A percentile compares a stretch with the other conserved stretches of the same genome.
These are phyloP conservation scores for Coemansia sp. DNA, from an alignment of 192 early-diverging fungal species.

Conservation along the genomic window DNA sequence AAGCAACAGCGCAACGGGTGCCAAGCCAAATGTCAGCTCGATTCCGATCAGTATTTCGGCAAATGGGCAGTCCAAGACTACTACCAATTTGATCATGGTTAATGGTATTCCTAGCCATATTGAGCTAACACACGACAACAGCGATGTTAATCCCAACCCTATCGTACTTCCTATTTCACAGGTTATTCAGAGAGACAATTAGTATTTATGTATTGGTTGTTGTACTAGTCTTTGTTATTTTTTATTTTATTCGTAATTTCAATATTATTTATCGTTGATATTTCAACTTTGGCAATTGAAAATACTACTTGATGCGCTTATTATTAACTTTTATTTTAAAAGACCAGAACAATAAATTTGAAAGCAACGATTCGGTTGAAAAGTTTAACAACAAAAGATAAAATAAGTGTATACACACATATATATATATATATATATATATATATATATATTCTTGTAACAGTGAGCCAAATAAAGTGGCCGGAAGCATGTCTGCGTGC, in stretches of 20 bases:
- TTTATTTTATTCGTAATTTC: neutral
- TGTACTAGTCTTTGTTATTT: neutral
- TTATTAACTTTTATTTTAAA: too few relatives aligned
- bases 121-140: slow-evolving; percentile 34
- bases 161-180: slow-evolving; percentile 42
- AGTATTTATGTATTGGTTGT: neutral
- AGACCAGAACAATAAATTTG: too few relatives aligned
- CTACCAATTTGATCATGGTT: slow-evolving; percentile 34
- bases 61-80: slow-evolving; percentile 15
- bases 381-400: too few relatives aligned
- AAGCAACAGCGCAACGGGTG: neutral
- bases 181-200: slow-evolving; percentile 12
- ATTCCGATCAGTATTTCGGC: neutral
- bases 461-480: too few relatives aligned
- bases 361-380: too few relatives aligned
- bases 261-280: neutral
- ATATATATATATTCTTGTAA: too few relatives aligned
- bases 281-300: too few relatives aligned
- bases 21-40: neutral
- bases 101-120: slow-evolving; percentile 37
- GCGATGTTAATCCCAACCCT: slow-evolving; percentile 27
- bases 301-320: too few relatives aligned
- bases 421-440: too few relatives aligned
- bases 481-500: too few relatives aligned
- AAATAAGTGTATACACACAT: too few relatives aligned